Percentiles rank a stretch among this genome's conserved stretches.
phyloP scores from a whole-genome alignment of 2,329 filamentous ascomycete genomes.

The Hymenotorrendiella dingleyae region DNA sequence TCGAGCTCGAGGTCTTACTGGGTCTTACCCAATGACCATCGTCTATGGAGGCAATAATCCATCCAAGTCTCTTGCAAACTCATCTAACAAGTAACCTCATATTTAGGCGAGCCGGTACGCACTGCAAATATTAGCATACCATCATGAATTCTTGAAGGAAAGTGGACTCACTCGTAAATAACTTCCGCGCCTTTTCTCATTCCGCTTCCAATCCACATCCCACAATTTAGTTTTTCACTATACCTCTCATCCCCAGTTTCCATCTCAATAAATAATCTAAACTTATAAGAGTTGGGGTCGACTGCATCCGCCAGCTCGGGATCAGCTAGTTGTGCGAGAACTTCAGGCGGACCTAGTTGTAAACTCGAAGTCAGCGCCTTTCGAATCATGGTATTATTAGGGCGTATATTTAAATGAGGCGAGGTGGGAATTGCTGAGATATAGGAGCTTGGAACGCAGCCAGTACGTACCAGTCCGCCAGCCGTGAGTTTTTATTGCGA shows the following conservation, averaged over 20 bases:
- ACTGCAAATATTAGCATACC: slow-evolving; percentile 5
- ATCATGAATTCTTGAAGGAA: background rate
- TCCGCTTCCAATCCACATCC: slow-evolving; percentile 43
- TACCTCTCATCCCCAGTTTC: slow-evolving; percentile 46
- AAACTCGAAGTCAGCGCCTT: too few relatives aligned
- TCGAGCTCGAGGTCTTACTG: too few relatives aligned
- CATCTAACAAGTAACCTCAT: background rate
- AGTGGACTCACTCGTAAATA: slow-evolving; percentile 36
- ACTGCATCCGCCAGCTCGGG: slow-evolving; percentile 23
- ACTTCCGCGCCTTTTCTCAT: slow-evolving; percentile 40
- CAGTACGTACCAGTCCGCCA: too few relatives aligned
- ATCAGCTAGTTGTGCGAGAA: slow-evolving; percentile 23
- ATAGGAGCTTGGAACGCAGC: too few relatives aligned
- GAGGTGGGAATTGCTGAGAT: too few relatives aligned
- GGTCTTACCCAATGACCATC: too few relatives aligned
- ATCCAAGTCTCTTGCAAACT: background rate
- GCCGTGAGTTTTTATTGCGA: slow-evolving; percentile 42
- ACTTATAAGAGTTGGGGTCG: slow-evolving; percentile 36
- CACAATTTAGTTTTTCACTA: slow-evolving; percentile 43
- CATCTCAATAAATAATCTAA: slow-evolving; percentile 44
- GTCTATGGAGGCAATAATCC: too few relatives aligned
- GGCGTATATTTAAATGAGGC: too few relatives aligned
- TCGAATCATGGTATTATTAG: too few relatives aligned
- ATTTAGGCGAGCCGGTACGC: slow-evolving; percentile 11
- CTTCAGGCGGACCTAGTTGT: slow-evolving; percentile 40